Conservation (phyloP, 2,329 filamentous ascomycete species). For the Periconia digitata region DNA sequence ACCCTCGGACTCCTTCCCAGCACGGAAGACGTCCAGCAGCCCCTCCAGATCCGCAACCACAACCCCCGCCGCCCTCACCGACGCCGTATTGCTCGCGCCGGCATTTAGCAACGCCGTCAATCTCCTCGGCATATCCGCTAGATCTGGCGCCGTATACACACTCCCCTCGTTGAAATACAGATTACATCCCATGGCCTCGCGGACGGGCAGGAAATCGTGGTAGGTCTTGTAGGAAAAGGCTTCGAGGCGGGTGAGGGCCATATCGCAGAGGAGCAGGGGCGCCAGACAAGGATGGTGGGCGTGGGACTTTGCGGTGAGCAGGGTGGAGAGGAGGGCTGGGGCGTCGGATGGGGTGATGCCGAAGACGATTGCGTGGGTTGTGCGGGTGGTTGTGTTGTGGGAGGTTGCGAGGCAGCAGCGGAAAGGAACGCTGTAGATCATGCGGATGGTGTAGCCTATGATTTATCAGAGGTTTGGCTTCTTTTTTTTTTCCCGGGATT, state of each 20-base stretch:
- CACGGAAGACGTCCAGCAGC: neutral
- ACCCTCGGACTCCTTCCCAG: neutral
- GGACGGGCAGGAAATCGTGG: slow-evolving; percentile 3
- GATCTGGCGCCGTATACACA: neutral
- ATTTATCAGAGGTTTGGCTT: too few species aligned
- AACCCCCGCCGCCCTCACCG: neutral
- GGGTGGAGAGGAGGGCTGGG: neutral
- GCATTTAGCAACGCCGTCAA: slow-evolving; percentile 9
- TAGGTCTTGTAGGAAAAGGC: slow-evolving; percentile 2
- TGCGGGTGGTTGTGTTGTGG: neutral
- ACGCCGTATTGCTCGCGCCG: slow-evolving; percentile 2
- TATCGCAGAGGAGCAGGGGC: slow-evolving; percentile 2
- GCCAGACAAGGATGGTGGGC: slow-evolving; percentile 3
- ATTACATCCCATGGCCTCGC: slow-evolving; percentile 8
- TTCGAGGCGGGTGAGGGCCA: slow-evolving; percentile 1
- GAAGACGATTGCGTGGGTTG: slow-evolving; percentile 1
- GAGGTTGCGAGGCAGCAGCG: neutral
- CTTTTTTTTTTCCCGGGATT: too few species aligned
- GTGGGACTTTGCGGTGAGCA: neutral
- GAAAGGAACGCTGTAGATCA: slow-evolving; percentile 1
- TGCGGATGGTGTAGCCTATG: too few species aligned
- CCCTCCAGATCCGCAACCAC: neutral
- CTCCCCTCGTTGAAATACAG: slow-evolving; percentile 3
- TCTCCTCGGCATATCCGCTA: slow-evolving; percentile 5
- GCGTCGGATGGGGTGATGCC: neutral